Conservation (phyloP, 2,329 filamentous ascomycete species). For the Epichloe typhina region DNA sequence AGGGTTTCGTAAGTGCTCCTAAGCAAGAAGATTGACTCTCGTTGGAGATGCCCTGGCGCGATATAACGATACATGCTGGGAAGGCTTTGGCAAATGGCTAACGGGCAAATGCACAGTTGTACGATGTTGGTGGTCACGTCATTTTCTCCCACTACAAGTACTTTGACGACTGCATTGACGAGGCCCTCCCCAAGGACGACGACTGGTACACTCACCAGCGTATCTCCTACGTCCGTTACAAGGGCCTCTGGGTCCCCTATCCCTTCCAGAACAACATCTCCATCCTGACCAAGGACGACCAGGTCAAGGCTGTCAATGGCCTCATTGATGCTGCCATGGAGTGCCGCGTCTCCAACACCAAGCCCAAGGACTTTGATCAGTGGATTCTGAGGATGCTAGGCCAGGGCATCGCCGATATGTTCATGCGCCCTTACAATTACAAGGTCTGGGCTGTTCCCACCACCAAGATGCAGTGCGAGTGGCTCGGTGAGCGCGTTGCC, state of each 20-base stretch:
- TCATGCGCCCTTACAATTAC: constrained; percentile 99
- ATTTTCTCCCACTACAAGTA: constrained; percentile 99
- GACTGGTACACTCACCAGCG: constrained; percentile 98
- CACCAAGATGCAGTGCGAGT: constrained; percentile 98
- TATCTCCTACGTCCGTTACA: constrained; percentile 97
- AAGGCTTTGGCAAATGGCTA: neutral
- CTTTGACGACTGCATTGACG: constrained; percentile 97
- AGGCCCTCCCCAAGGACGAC: constrained; percentile 82
- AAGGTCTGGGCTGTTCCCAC: constrained; percentile 99
- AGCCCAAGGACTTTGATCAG: constrained; percentile 95
- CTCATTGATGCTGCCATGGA: constrained; percentile 91
- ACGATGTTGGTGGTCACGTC: constrained; percentile 96
- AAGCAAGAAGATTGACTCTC: neutral
- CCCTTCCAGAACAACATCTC: constrained; percentile 99
- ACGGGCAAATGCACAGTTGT: constrained; percentile 49
- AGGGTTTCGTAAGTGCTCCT: constrained; percentile 75
- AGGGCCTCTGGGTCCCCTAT: constrained; percentile 93
- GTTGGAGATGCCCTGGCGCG: too few species aligned
- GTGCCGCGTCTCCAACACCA: constrained; percentile 72
- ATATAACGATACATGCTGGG: neutral
- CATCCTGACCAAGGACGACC: constrained; percentile 92
- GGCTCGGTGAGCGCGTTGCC: constrained; percentile 97
- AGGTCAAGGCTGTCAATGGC: constrained; percentile 86
- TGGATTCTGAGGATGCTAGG: constrained; percentile 94
- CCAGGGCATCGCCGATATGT: constrained; percentile 77